Percentiles rank a stretch among this genome's conserved stretches.
Conservation (phyloP, 2,329 filamentous ascomycete genomes). For the Nothomitra cinnamomea region DNA sequence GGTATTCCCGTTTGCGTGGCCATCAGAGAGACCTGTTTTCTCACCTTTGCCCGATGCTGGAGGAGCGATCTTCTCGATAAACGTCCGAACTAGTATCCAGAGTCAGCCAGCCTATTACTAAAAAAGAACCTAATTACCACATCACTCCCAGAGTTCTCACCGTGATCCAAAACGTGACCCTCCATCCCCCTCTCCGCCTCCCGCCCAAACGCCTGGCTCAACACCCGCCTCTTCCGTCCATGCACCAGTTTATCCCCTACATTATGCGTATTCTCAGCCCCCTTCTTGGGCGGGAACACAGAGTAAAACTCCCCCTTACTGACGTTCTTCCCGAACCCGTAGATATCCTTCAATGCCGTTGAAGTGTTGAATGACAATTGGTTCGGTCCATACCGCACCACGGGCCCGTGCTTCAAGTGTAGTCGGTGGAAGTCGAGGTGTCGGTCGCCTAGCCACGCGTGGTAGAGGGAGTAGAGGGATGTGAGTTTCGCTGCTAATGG, state of each 20-base stretch:
- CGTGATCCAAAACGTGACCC: slow-evolving; percentile 44
- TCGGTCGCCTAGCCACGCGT: slow-evolving; percentile 19
- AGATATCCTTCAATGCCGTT: slow-evolving; percentile 45
- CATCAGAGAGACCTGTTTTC: slow-evolving; percentile 14
- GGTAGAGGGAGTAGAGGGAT: background rate
- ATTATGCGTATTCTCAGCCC: slow-evolving; percentile 55
- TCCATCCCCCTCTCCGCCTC: slow-evolving; percentile 51
- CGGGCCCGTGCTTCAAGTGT: slow-evolving; percentile 53
- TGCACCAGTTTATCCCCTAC: slow-evolving; percentile 50
- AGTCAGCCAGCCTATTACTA: background rate
- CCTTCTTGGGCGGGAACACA: slow-evolving; percentile 25
- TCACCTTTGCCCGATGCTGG: slow-evolving; percentile 36
- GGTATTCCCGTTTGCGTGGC: slow-evolving; percentile 17
- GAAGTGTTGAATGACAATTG: slow-evolving; percentile 61
- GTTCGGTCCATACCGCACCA: slow-evolving; percentile 66
- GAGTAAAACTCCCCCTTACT: slow-evolving; percentile 16
- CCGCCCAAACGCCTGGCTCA: slow-evolving; percentile 57
- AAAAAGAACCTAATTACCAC: background rate
- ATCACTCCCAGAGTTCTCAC: background rate
- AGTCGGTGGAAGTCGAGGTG: slow-evolving; percentile 56
- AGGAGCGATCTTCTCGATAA: slow-evolving; percentile 33
- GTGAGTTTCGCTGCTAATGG: background rate
- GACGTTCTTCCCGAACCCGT: slow-evolving; percentile 11
- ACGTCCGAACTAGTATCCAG: no score
- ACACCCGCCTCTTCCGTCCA: slow-evolving; percentile 51